Evolutionary conservation across 768 basidiomycete species (phyloP).

Genomic region (Lanmaoa rubissima): DNA sequence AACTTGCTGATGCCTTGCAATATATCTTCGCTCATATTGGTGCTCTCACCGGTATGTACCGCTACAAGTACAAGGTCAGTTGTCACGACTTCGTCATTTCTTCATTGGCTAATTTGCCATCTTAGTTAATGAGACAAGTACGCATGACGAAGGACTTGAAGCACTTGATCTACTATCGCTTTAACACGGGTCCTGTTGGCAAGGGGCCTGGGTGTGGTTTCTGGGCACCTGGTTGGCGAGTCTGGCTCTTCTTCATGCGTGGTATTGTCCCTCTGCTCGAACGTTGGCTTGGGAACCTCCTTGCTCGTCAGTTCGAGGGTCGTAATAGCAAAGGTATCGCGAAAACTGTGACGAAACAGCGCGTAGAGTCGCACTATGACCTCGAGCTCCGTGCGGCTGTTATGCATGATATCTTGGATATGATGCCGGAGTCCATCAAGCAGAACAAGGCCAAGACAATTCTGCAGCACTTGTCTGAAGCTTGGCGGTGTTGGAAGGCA

Average conservation of each 20-base stretch:
- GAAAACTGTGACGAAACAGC: constrained; percentile 98
- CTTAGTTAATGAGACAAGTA: constrained; percentile 95
- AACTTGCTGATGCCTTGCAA: constrained; percentile 96
- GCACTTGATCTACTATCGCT: constrained; percentile 96
- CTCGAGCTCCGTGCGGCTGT: constrained; percentile 96
- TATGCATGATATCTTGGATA: constrained; percentile 99
- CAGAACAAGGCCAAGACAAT: constrained; percentile 99
- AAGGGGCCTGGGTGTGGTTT: constrained; percentile 99
- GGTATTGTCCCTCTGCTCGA: constrained; percentile 97
- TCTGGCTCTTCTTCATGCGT: constrained; percentile 99
- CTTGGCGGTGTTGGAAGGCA: constrained; percentile 97
- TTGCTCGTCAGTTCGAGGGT: constrained; percentile 98
- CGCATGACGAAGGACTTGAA: constrained; percentile 99
- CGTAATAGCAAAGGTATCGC: constrained; percentile 95
- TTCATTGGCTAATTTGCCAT: constrained; percentile 3
- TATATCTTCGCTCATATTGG: constrained; percentile 98
- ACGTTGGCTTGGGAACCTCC: constrained; percentile 95
- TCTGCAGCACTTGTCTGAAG: constrained; percentile 95
- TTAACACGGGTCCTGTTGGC: constrained; percentile 99
- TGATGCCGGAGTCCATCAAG: constrained; percentile 99
- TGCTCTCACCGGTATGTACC: constrained; percentile 98
- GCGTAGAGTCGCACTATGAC: constrained; percentile 98
- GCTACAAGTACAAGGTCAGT: constrained; percentile 96
- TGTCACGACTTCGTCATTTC: not conserved
- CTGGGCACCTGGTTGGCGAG: constrained; percentile 99